Base-by-base conservation (phyloP, 805 yeast species). In the Spencermartinsiella europaea region DNA sequence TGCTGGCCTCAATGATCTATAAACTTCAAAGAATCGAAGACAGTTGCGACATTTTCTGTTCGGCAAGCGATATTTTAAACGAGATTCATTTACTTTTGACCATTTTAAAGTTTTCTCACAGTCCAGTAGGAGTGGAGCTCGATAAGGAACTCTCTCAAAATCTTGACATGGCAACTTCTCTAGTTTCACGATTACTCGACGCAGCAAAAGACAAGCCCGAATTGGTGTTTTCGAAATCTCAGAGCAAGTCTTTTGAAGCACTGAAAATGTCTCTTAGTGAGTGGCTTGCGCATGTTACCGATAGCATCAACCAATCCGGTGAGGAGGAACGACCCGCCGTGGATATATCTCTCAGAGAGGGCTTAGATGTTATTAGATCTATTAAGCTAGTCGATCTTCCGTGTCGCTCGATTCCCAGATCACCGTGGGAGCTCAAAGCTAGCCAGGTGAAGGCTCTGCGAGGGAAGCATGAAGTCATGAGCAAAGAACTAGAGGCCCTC, bases 381-480 rank as follows among this genome's bases (percentile, higher is more conserved):
- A 34, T 25, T 12, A 50, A 45, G n/a, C 15, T 15, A 5, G 25
- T 34, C 12, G 31, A 25, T 25, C 31, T 25, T 12, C 12, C 31
- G 7, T 7, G 12, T 25, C 31, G 31, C 10, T 34, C 31, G 25
- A 25, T 42, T 15, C 47, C 54, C 2, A 8, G 8, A 12, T 36
- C 55, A 8, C 63, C 63, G 2, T 60, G 64, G 64, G n/a, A 22
- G 14, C 40, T 46, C 16, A 53, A 53, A 40, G 48, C 51, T 4
- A 44, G 42, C 4, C 46, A 52, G 4, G 38, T 58, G 16, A 45
- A 40, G 31, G 33, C 50, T 20, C 34, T 49, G 15, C 48, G 46
- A 17, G 40, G 20, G 4, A 22, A 20, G 5, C 50, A 52, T 19
- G 39, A 46, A 14, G 45, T 44, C 8, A 28, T 46, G 21, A 50